Percentiles rank a stretch among this genome's conserved stretches.
Conservation (phyloP, 164 flowering plant genomes). For the Houttuynia cordata region DNA sequence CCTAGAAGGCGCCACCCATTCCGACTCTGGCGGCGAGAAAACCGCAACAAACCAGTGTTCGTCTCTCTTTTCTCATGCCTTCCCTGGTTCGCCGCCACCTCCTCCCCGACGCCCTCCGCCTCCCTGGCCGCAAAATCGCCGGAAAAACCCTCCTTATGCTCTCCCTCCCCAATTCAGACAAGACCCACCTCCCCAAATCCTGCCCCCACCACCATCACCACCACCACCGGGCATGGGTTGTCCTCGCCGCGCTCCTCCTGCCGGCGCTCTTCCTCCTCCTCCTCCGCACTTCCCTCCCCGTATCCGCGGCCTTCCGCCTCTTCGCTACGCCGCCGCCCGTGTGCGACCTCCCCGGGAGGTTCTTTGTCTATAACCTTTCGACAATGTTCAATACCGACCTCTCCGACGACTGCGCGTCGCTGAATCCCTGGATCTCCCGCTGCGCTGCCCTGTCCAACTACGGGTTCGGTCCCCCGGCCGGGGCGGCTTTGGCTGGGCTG, state of each 20-base stretch:
- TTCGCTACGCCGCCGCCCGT: no score
- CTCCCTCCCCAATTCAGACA: slow-evolving; percentile 6
- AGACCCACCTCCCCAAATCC: slow-evolving; percentile 4
- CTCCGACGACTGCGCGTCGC: slow-evolving; percentile 30
- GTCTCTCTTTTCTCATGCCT: not conserved
- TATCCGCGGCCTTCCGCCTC: not conserved
- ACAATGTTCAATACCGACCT: slow-evolving; percentile 41
- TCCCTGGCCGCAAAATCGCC: not conserved
- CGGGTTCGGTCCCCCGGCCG: slow-evolving; percentile 69
- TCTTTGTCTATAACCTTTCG: slow-evolving; percentile 78
- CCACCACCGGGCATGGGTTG: slow-evolving; percentile 26
- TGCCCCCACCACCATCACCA: no score
- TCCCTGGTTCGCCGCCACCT: slow-evolving; percentile 5
- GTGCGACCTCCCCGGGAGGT: slow-evolving; percentile 29
- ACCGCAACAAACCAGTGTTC: no score
- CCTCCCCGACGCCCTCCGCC: not conserved
- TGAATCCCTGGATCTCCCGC: slow-evolving; percentile 66
- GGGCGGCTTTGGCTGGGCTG: slow-evolving; percentile 15
- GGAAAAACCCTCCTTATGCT: not conserved
- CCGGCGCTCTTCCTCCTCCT: slow-evolving; percentile 16
- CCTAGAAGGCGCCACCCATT: no score
- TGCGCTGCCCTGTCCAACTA: slow-evolving; percentile 52
- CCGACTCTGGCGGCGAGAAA: no score
- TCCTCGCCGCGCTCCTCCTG: slow-evolving; percentile 14
- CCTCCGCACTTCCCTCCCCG: slow-evolving; percentile 9